These are phyloP conservation scores for Populus tremula DNA, from an alignment of 345 rosid genomes.

Conservation along the genomic window DNA sequence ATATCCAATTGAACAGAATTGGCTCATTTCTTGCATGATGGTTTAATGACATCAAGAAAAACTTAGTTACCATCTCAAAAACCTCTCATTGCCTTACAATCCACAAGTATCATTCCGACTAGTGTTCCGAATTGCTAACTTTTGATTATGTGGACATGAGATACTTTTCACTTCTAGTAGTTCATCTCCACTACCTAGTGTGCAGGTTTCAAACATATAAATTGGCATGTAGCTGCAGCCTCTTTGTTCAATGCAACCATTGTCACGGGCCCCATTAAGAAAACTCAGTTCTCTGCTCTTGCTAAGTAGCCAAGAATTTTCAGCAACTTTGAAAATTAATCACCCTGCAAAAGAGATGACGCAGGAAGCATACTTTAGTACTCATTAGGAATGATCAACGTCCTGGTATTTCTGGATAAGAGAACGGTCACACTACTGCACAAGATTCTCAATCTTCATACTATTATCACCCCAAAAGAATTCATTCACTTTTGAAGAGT, in stretches of 20 bases:
- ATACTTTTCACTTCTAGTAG: no score
- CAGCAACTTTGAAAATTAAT: slow-evolving; percentile 3
- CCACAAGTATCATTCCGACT: no score
- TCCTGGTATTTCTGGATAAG: not conserved
- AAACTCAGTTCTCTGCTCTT: not conserved
- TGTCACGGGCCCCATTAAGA: not conserved
- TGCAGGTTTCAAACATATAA: not conserved
- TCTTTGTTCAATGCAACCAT: not conserved
- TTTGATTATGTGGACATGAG: no score
- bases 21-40: no score
- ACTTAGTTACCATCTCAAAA: no score
- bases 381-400: not conserved
- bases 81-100: no score
- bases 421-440: not conserved
- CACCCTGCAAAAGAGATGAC: not conserved
- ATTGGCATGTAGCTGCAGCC: not conserved
- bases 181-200: no score
- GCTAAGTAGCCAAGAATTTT: not conserved
- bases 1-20: no score
- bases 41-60: no score
- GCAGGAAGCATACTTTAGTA: no score
- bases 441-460: not conserved
- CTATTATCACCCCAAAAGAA: not conserved
- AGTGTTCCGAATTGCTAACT: no score
- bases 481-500: not conserved